These are phyloP conservation scores for Tricholoma sp. DNA, from an alignment of 768 basidiomycete genomes.

Conservation along the genomic window DNA sequence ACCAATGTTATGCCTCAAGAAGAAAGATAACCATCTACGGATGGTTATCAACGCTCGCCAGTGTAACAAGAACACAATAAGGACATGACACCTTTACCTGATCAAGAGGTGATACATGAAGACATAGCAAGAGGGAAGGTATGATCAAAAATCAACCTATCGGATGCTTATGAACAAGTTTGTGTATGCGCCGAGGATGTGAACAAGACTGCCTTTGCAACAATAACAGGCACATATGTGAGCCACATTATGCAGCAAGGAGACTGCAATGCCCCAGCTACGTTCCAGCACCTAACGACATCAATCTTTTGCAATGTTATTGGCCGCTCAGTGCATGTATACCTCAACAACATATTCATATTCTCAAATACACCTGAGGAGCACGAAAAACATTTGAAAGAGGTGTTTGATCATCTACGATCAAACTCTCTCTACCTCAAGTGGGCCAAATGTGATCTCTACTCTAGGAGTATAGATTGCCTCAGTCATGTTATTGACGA, in stretches of 20 bases:
- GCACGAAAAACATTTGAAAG: too few relatives aligned
- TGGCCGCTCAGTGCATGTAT: slow-evolving; percentile 29
- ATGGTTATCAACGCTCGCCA: slow-evolving; percentile 24
- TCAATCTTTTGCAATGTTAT: slow-evolving; percentile 31
- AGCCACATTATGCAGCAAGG: too few relatives aligned
- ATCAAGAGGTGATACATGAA: slow-evolving; percentile 29
- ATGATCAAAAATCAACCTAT: slow-evolving; percentile 35
- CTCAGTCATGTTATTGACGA: slow-evolving; percentile 20
- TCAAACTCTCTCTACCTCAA: too few relatives aligned
- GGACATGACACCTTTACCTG: too few relatives aligned
- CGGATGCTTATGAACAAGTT: slow-evolving; percentile 40
- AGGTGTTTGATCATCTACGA: too few relatives aligned
- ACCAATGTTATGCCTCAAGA: too few relatives aligned
- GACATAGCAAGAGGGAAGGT: slow-evolving; percentile 25
- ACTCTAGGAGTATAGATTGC: too few relatives aligned
- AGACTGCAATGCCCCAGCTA: too few relatives aligned
- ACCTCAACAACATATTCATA: slow-evolving; percentile 36
- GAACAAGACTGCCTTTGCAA: too few relatives aligned
- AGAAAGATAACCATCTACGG: too few relatives aligned
- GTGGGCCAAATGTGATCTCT: too few relatives aligned
- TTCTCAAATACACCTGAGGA: slow-evolving; percentile 31
- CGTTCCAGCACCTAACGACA: slow-evolving; percentile 41
- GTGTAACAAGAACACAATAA: slow-evolving; percentile 34
- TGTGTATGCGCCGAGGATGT: slow-evolving; percentile 24
- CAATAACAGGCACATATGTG: slow-evolving; percentile 30